Evolutionary conservation across 2,329 filamentous ascomycete genomes (phyloP).

Genomic region (Westerdykella ornata): DNA sequence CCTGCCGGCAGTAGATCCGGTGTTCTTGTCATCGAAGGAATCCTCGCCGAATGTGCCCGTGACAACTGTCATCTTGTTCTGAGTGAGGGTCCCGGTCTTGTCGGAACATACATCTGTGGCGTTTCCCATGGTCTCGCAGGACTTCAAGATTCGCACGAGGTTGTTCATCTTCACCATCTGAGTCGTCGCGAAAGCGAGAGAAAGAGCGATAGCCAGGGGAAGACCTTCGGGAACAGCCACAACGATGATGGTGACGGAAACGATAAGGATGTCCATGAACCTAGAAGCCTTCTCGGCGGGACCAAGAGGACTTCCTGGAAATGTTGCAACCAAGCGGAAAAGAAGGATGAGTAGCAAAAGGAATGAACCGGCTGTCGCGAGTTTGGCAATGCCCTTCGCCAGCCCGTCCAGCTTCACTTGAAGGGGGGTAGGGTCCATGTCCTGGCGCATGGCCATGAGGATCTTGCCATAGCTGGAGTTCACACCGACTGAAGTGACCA

Average conservation of each 20-base stretch:
- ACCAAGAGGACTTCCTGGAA: slow-evolving; percentile 22
- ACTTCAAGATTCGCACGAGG: slow-evolving; percentile 31
- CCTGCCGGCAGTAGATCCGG: slow-evolving; percentile 40
- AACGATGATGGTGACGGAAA: slow-evolving; percentile 36
- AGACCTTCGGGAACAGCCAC: slow-evolving; percentile 38
- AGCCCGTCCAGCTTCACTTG: slow-evolving; percentile 49
- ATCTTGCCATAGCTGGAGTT: slow-evolving; percentile 51
- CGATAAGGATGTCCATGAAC: slow-evolving; percentile 37
- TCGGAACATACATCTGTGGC: slow-evolving; percentile 35
- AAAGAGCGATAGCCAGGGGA: slow-evolving; percentile 23
- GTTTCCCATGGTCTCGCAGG: slow-evolving; percentile 33
- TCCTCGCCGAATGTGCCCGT: slow-evolving; percentile 31
- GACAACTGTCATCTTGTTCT: slow-evolving; percentile 41
- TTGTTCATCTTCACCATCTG: slow-evolving; percentile 34
- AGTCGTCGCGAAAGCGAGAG: slow-evolving; percentile 25
- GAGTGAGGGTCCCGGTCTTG: slow-evolving; percentile 35
- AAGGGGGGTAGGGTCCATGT: slow-evolving; percentile 48
- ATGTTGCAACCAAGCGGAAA: slow-evolving; percentile 32
- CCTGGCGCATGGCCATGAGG: slow-evolving; percentile 49
- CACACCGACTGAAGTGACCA: slow-evolving; percentile 49
- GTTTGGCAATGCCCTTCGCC: slow-evolving; percentile 47
- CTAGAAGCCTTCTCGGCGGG: slow-evolving; percentile 29
- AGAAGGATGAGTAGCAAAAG: slow-evolving; percentile 36
- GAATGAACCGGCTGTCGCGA: slow-evolving; percentile 38
- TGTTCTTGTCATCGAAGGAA: slow-evolving; percentile 49